These are phyloP conservation scores for Aeschynomene evenia DNA, from an alignment of 306 rosid species.

Conservation along the genomic window DNA sequence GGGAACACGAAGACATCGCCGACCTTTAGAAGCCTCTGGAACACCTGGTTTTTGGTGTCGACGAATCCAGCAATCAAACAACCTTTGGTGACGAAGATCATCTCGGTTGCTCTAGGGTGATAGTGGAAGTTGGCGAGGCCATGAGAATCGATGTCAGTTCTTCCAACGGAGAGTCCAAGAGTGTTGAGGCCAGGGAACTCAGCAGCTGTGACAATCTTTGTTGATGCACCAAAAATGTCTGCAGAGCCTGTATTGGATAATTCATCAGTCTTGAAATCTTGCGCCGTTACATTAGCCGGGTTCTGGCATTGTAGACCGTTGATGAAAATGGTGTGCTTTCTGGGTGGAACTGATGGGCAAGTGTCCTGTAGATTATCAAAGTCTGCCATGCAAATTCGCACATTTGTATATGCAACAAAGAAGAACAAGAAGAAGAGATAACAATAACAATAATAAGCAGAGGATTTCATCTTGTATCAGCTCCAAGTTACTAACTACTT, in stretches of 20 bases:
- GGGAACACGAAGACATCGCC: slow-evolving; percentile 86
- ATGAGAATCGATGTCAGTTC: slow-evolving; percentile 49
- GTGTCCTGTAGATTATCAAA: slow-evolving; percentile 58
- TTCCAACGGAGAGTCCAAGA: slow-evolving; percentile 71
- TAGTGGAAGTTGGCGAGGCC: slow-evolving; percentile 56
- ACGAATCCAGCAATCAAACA: slow-evolving; percentile 58
- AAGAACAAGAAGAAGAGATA: slow-evolving; percentile 30
- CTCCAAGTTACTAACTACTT: slow-evolving; percentile 6
- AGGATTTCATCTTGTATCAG: slow-evolving; percentile 47
- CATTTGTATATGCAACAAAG: slow-evolving; percentile 29
- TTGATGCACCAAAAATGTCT: slow-evolving; percentile 44
- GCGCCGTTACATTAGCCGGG: slow-evolving; percentile 45
- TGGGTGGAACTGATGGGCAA: slow-evolving; percentile 56
- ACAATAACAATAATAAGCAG: neutral
- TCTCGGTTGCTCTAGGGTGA: slow-evolving; percentile 84
- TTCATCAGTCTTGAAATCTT: slow-evolving; percentile 58
- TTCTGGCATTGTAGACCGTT: slow-evolving; percentile 80
- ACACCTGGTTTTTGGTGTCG: slow-evolving; percentile 53
- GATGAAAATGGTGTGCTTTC: slow-evolving; percentile 54
- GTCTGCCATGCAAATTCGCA: slow-evolving; percentile 43
- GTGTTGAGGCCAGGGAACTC: slow-evolving; percentile 72
- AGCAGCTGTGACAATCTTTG: slow-evolving; percentile 52
- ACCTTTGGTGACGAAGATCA: slow-evolving; percentile 66
- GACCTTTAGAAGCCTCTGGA: slow-evolving; percentile 41
- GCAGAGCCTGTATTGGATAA: slow-evolving; percentile 38